Percentiles rank a stretch among this genome's conserved stretches.
phyloP scores from a whole-genome alignment of 768 basidiomycete species.

The Phylloporus sp. region DNA sequence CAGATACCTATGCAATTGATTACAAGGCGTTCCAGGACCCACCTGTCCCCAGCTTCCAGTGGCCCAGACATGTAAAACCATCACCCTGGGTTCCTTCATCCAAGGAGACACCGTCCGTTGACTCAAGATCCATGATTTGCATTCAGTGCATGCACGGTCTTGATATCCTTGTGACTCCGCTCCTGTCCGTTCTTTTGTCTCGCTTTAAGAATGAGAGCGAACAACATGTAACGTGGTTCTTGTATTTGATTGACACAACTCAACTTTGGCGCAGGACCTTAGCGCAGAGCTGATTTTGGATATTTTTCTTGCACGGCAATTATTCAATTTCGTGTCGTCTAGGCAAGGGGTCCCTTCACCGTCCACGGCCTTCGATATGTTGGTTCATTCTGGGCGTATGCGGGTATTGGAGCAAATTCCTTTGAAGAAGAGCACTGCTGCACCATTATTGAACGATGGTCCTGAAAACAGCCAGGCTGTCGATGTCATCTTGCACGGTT shows the following conservation, averaged over 20 bases:
- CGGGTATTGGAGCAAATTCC: constrained; percentile 45
- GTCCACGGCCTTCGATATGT: constrained; percentile 37
- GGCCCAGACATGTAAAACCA: background rate
- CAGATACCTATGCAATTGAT: background rate
- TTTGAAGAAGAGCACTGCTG: constrained; percentile 3
- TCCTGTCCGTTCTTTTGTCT: constrained; percentile 41
- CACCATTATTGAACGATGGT: background rate
- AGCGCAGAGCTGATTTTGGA: constrained; percentile 39
- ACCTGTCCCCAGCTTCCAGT: constrained; percentile 5
- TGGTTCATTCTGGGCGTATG: constrained; percentile 37
- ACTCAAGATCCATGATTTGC: constrained; percentile 27
- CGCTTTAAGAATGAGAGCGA: constrained; percentile 46
- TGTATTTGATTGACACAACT: background rate
- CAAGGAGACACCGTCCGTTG: background rate
- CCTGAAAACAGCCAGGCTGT: constrained; percentile 3
- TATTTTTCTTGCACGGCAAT: constrained; percentile 37
- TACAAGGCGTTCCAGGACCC: constrained; percentile 10
- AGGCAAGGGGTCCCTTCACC: constrained; percentile 10
- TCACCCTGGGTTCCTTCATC: constrained; percentile 2
- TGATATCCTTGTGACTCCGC: constrained; percentile 49
- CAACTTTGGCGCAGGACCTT: constrained; percentile 26
- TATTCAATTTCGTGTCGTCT: constrained; percentile 30
- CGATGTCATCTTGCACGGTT: constrained; percentile 18
- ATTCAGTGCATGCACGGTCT: constrained; percentile 36
- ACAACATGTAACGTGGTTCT: constrained; percentile 36